A percentile compares a stretch with the other conserved stretches of the same genome.
Evolutionary conservation across 768 basidiomycete species (phyloP).

Genomic region (Psilocybe azurescens): DNA sequence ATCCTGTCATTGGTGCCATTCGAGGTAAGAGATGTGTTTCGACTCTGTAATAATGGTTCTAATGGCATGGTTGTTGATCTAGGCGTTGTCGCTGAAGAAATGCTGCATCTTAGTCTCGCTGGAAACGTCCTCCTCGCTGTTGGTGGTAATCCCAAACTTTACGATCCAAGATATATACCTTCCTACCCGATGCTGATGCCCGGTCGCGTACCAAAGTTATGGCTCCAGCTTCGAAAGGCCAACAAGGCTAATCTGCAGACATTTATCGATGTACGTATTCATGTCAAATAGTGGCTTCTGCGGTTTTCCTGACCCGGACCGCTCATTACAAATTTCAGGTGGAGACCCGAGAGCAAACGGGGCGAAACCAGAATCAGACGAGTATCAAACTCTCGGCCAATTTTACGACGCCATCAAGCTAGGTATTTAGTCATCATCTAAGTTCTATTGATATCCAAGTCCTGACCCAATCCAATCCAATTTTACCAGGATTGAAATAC

Average conservation of each 20-base stretch:
- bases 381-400: constrained; percentile 21
- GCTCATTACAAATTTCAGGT: constrained; percentile 2
- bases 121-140: constrained; percentile 28
- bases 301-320: background rate
- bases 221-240: constrained; percentile 15
- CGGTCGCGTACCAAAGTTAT: constrained; percentile 20
- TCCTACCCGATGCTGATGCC: constrained; percentile 27
- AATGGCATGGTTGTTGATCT: background rate
- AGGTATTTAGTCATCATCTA: background rate
- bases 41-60: background rate
- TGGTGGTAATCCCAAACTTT: constrained; percentile 26
- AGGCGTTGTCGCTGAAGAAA: constrained; percentile 32
- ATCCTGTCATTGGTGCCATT: constrained; percentile 17
- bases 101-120: constrained; percentile 32
- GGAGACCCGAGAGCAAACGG: constrained; percentile 15
- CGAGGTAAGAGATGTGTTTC: constrained; percentile 6
- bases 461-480: too few relatives aligned
- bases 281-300: background rate
- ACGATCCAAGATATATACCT: constrained; percentile 22
- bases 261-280: constrained; percentile 16
- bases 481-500: constrained; percentile 12
- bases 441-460: too few relatives aligned
- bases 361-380: constrained; percentile 16
- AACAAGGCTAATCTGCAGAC: constrained; percentile 18
- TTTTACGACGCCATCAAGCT: constrained; percentile 21